These are phyloP conservation scores for Pycnococcus provasolii DNA, from an alignment of 139 green algal genomes.

Conservation along the genomic window DNA sequence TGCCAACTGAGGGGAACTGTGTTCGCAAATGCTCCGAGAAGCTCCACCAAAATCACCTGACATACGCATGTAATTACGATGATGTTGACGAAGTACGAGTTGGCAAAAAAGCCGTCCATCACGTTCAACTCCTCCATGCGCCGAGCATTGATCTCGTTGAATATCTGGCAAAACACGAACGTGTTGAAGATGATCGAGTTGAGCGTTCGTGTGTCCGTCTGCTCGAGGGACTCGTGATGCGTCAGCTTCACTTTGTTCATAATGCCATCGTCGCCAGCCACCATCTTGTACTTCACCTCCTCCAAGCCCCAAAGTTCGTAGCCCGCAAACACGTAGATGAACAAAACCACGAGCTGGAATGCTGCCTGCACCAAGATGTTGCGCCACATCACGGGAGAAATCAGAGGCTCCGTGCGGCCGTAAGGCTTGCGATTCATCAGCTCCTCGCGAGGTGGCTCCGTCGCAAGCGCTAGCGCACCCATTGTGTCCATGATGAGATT, in stretches of 20 bases:
- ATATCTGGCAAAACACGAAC: slow-evolving; percentile 87
- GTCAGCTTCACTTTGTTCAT: not conserved
- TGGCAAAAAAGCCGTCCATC: slow-evolving; percentile 31
- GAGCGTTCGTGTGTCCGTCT: slow-evolving; percentile 22
- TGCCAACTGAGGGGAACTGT: not conserved
- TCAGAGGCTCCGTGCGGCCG: slow-evolving; percentile 69
- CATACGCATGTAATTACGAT: slow-evolving; percentile 71
- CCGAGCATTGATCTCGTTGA: slow-evolving; percentile 79
- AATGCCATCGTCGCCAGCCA: not conserved
- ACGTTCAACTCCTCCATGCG: slow-evolving; percentile 34
- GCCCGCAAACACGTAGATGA: slow-evolving; percentile 67
- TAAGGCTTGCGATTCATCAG: slow-evolving; percentile 73
- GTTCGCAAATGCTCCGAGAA: not conserved
- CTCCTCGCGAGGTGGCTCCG: slow-evolving; percentile 72
- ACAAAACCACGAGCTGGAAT: slow-evolving; percentile 78
- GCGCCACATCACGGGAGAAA: slow-evolving; percentile 83
- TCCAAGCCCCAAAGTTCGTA: slow-evolving; percentile 26
- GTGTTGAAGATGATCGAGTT: slow-evolving; percentile 82
- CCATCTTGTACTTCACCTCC: not conserved
- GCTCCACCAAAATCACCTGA: not conserved
- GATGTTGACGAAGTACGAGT: slow-evolving; percentile 70
- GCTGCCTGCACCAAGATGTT: slow-evolving; percentile 68
- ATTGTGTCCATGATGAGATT: slow-evolving; percentile 98
- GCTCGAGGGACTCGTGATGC: slow-evolving; percentile 21
- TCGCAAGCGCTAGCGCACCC: slow-evolving; percentile 72